Base-by-base conservation (phyloP, 2,329 filamentous ascomycete genomes). In the Byssothecium circinans region DNA sequence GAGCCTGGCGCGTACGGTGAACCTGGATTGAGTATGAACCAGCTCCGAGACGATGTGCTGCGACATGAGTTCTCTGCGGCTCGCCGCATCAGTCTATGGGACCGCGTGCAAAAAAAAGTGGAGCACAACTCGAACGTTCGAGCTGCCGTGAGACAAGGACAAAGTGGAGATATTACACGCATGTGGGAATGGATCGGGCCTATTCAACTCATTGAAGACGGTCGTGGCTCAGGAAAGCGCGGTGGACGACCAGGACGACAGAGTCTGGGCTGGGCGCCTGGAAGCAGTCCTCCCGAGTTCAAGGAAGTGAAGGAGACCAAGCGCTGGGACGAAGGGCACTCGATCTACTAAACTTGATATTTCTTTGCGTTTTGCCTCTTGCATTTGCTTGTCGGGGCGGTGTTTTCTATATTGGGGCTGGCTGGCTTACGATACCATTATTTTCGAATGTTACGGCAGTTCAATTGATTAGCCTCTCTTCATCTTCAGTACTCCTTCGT, bases 81-180 rank as follows among this genome's bases (percentile, higher is more conserved):
- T 8, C 83, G 91, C 60, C 81, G 94, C 30, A 87, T 94, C 65
- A 82, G 83, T 46, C 77, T 99, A 41, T 99, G 95, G 94, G 81
- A 84, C 54, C 83, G 84, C 41, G 94, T 99, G 17, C 82, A 84
- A 57, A 82, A 79, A 42, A 87, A 97, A 43, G 91, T 99, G 1
- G 94, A 99, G 72, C 85, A 86, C 70, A 99, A 99, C 69, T 88
- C 89, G 50, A 99, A 99, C 64, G 87, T 99, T 14, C 82, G 94
- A 34, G 89, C 73, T 72, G 91, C 80, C 74, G 91, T 76, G 75
- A 87, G 80, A 72, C 82, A 83, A 57, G 80, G 56, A 68, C 76
- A 78, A 17, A 74, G 61, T 25, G 77, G 77, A 1, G 77, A 79
- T 59, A 80, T 85, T 41, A 79, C 81, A 39, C 77, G 82, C 39